phyloP scores from a whole-genome alignment of 331 rosid species.

The Pyracantha coccinea region DNA sequence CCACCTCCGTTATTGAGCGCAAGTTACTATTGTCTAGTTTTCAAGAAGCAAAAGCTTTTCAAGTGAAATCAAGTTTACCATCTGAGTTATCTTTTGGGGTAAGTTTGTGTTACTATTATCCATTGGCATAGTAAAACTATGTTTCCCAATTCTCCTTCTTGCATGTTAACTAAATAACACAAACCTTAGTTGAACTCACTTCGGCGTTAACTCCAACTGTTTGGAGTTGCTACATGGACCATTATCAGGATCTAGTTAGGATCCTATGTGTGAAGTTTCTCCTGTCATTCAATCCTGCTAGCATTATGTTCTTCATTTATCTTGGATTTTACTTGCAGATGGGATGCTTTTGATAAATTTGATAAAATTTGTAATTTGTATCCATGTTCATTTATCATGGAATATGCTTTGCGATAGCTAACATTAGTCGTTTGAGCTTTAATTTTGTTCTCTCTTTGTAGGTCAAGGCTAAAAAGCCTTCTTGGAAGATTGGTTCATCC shows the following conservation, averaged over 20 bases:
- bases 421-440: background rate
- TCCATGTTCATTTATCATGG: background rate
- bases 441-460: slow-evolving; percentile 11
- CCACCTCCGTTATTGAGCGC: slow-evolving; percentile 41
- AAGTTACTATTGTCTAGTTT: slow-evolving; percentile 70
- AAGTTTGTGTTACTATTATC: slow-evolving; percentile 15
- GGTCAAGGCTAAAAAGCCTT: slow-evolving; percentile 78
- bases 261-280: background rate
- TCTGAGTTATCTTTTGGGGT: slow-evolving; percentile 33
- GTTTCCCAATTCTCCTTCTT: background rate
- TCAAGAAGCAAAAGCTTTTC: slow-evolving; percentile 45
- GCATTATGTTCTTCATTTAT: background rate
- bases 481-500: slow-evolving; percentile 89
- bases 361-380: background rate
- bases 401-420: background rate
- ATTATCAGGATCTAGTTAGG: background rate
- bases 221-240: background rate
- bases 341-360: background rate
- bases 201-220: background rate
- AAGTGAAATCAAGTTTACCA: slow-evolving; percentile 26
- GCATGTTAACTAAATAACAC: background rate
- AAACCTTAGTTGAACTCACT: background rate
- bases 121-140: background rate
- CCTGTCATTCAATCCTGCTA: background rate
- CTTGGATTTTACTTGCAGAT: background rate